phyloP scores from a whole-genome alignment of 441 rosid species.

The Pelargonium myrrhifolium region DNA sequence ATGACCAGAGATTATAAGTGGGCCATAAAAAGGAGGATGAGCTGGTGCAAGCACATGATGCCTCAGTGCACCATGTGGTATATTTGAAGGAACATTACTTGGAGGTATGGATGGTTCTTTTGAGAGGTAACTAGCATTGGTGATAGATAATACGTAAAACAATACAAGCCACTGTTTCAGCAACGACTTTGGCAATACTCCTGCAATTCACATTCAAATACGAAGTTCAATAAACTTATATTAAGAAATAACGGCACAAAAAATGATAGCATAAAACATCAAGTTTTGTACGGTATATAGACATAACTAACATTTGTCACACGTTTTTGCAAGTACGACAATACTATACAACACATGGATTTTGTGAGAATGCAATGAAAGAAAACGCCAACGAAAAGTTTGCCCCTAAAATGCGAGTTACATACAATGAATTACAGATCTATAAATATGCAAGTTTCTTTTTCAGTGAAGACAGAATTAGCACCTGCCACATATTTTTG shows the following conservation, averaged over 20 bases:
- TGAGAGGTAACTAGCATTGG: constrained; percentile 29
- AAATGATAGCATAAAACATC: not conserved
- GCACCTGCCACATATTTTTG: not conserved
- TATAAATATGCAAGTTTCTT: too few relatives aligned
- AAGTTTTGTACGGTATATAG: not conserved
- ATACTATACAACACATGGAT: too few relatives aligned
- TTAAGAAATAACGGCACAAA: not conserved
- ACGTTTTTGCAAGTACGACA: not conserved
- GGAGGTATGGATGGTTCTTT: constrained; percentile 36
- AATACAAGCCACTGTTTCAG: constrained; percentile 33
- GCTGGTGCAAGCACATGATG: constrained; percentile 32
- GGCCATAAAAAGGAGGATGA: constrained; percentile 49
- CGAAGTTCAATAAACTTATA: constrained; percentile 10
- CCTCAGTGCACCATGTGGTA: constrained; percentile 34
- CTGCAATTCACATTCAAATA: constrained; percentile 26
- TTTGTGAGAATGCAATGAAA: too few relatives aligned
- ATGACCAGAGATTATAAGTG: constrained; percentile 44
- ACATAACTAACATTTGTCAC: not conserved
- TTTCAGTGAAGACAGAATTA: too few relatives aligned
- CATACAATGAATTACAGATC: not conserved
- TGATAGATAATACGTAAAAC: constrained; percentile 31
- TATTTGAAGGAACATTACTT: constrained; percentile 26
- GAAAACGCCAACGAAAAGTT: too few relatives aligned
- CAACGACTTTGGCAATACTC: constrained; percentile 27
- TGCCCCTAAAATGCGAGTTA: not conserved